These are phyloP conservation scores for Hanseniaspora guilliermondii DNA, from an alignment of 805 yeast species.

Conservation along the genomic window DNA sequence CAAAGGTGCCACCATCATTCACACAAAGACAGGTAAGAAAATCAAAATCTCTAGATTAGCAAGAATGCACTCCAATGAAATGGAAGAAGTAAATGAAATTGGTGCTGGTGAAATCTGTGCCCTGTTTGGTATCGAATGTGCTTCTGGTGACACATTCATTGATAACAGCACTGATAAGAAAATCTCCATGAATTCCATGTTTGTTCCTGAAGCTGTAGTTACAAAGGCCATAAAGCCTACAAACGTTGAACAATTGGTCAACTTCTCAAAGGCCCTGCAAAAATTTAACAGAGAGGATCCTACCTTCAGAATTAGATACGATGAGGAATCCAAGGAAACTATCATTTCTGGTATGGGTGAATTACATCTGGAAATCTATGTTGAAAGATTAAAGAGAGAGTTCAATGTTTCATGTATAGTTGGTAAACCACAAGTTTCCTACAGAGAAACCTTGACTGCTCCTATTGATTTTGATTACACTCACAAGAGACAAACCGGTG, in stretches of 20 bases:
- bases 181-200: conserved; percentile 94
- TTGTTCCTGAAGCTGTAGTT: conserved; percentile 96
- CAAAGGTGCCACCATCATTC: conserved; percentile 80
- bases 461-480: conserved; percentile 77
- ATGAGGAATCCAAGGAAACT: conserved; percentile 83
- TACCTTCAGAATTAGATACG: conserved; percentile 86
- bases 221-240: conserved; percentile 84
- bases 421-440: conserved; percentile 96
- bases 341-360: conserved; percentile 95
- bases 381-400: conserved; percentile 96
- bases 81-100: conserved; percentile 94
- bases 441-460: conserved; percentile 77
- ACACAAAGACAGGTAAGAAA: conserved; percentile 83
- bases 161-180: conserved; percentile 50
- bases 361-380: conserved; percentile 90
- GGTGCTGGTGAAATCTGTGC: conserved; percentile 99
- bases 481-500: conserved; percentile 97
- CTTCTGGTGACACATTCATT: conserved; percentile 95
- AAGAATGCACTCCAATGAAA: conserved; percentile 96
- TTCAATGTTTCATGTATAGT: conserved; percentile 90
- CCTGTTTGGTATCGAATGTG: conserved; percentile 96
- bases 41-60: conserved; percentile 87
- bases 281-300: conserved; percentile 99
- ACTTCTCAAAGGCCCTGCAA: conserved; percentile 92
- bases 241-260: conserved; percentile 68